Conservation (phyloP, 78 protist species). For the Isochrysis galbana region DNA sequence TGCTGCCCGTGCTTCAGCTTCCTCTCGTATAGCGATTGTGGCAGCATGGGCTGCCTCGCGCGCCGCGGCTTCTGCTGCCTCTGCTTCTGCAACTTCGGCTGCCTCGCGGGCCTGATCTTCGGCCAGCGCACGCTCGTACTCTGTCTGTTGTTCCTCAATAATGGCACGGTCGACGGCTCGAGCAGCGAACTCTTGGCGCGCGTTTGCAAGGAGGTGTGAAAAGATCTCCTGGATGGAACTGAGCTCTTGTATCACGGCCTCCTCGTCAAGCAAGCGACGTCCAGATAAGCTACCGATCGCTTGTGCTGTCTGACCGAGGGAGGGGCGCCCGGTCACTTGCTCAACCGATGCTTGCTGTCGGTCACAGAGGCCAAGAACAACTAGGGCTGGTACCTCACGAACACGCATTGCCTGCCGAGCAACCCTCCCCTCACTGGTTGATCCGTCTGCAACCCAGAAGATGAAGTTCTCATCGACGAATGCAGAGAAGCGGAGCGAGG, state of each 20-base stretch:
- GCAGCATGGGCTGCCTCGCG: neutral
- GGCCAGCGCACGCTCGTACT: conserved; percentile 1
- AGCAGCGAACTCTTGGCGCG: neutral
- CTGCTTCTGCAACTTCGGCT: neutral
- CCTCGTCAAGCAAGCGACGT: neutral
- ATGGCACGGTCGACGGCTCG: neutral
- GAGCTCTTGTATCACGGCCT: neutral
- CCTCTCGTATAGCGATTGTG: no score
- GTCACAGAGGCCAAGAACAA: neutral
- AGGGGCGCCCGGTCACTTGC: neutral
- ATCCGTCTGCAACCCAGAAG: neutral
- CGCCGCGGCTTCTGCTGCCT: neutral
- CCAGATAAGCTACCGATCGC: neutral
- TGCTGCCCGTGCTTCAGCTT: no score
- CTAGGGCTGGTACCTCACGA: neutral
- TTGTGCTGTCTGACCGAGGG: neutral
- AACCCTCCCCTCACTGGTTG: neutral
- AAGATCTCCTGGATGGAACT: neutral
- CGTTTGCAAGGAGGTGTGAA: neutral
- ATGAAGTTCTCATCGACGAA: neutral
- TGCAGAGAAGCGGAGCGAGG: neutral
- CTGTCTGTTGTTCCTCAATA: neutral
- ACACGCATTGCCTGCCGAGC: neutral
- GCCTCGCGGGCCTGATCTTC: conserved; percentile 7
- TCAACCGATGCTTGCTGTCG: neutral